Percentiles rank a stretch among this genome's conserved stretches.
phyloP scores from a whole-genome alignment of 2,329 filamentous ascomycete species.

The Exophiala sp. region DNA sequence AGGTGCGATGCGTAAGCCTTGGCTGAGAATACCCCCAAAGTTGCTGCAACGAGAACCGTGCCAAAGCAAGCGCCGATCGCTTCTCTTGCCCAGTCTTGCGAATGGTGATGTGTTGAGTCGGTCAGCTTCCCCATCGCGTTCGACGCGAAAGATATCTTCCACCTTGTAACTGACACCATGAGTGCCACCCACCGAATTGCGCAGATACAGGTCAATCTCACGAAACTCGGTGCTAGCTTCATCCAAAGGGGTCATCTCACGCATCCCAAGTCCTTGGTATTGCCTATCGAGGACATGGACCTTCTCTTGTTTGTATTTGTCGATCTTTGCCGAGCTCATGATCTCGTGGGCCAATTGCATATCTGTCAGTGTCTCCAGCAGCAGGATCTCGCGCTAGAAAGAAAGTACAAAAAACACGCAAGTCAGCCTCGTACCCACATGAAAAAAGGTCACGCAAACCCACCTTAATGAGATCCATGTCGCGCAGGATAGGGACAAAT shows the following conservation, averaged over 20 bases:
- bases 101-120: constrained; percentile 58
- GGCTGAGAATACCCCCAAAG: constrained; percentile 78
- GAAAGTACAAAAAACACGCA: background rate
- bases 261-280: constrained; percentile 63
- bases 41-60: constrained; percentile 80
- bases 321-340: constrained; percentile 55
- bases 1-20: constrained; percentile 84
- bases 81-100: constrained; percentile 46
- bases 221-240: constrained; percentile 56
- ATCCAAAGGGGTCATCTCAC: constrained; percentile 69
- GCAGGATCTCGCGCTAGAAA: constrained; percentile 22
- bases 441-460: background rate
- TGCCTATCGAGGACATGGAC: constrained; percentile 65
- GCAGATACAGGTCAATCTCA: constrained; percentile 61
- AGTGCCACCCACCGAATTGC: constrained; percentile 59
- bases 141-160: constrained; percentile 74
- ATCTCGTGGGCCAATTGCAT: constrained; percentile 78
- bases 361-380: constrained; percentile 64
- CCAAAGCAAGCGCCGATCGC: constrained; percentile 72
- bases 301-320: constrained; percentile 43
- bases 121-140: constrained; percentile 64
- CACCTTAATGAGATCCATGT: constrained; percentile 25
- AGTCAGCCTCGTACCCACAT: too few species aligned
- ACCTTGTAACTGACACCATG: constrained; percentile 53
- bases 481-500: constrained; percentile 15